phyloP scores from a whole-genome alignment of 306 rosid species.

The Malus orientalis region DNA sequence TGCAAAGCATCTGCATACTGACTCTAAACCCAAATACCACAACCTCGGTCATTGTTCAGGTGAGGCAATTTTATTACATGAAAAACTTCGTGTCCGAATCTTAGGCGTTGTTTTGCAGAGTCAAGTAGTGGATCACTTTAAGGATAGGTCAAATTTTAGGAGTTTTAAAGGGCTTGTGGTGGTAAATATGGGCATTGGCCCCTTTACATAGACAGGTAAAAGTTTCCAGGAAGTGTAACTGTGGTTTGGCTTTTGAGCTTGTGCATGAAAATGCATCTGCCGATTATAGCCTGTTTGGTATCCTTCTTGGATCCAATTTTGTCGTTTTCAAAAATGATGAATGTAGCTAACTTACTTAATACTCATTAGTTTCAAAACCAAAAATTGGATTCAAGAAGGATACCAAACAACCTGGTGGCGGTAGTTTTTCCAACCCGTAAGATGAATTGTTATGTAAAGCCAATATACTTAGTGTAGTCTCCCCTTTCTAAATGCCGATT shows the following conservation, averaged over 20 bases:
- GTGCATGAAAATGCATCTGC: background rate
- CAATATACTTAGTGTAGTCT: background rate
- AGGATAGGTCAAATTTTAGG: background rate
- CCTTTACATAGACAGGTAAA: background rate
- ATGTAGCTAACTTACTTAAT: too few species aligned
- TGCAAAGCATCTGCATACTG: conserved; percentile 71
- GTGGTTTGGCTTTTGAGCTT: background rate
- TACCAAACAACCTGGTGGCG: too few species aligned
- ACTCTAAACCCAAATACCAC: conserved; percentile 73
- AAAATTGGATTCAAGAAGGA: too few species aligned
- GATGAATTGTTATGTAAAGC: background rate
- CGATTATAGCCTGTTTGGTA: too few species aligned
- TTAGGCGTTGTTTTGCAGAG: background rate
- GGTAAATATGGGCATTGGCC: background rate
- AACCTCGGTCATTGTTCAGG: conserved; percentile 72
- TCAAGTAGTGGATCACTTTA: background rate
- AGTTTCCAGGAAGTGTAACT: background rate
- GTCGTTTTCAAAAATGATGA: too few species aligned
- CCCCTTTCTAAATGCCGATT: background rate
- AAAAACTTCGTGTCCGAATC: background rate
- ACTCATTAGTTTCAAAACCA: too few species aligned
- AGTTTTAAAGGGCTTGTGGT: background rate
- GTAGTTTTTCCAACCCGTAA: background rate
- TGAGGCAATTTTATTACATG: background rate
- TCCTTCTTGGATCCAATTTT: too few species aligned